Evolutionary conservation across 345 rosid species (phyloP), one percentile per base, ranked within the genome.

Genomic region (Geranium brycei): DNA sequence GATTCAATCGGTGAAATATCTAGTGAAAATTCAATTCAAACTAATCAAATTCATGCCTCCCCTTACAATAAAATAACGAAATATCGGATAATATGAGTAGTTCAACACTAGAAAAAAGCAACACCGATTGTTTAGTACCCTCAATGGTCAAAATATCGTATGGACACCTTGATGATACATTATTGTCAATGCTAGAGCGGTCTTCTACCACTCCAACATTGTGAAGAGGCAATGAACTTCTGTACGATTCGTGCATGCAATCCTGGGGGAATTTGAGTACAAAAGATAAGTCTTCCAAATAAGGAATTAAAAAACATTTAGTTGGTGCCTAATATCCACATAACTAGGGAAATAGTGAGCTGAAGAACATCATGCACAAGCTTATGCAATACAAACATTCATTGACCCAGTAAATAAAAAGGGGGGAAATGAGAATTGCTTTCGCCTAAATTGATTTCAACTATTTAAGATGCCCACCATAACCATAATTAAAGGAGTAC

Each of bases 1-100:
- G 96, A 73, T 76, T 87, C 96, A 32, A 92, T 86, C 17, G 98
- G 95, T 0, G 88, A 82, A 72, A 89, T 80, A 77, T 89, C 98
- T 92, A 75, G 35, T 53, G 64, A 69, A 70, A 62, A 60, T 62
- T 61, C 68, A 72, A 64, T 15, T 32, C 13, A 47, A 76, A 67
- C 31, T 6, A 7, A 15, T 59, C 61, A 59, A 19, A 11, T 31
- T 31, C 61, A 59, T 19, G 19, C 61, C 31, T 19, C 23, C 23
- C 1, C n/a, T 58, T 41, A 41, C 51, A 41, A 41, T 12, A 47
- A 15, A 13, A 47, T 8, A 47, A 47, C 11, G 10, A 47, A 47
- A 47, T 6, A 47, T 13, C 3, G 53, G 14, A 47, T 8, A 47
- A 47, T 35, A 7, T 35, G 4, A 35, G 41, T 35, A 23, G 1